A percentile compares a stretch with the other conserved stretches of the same genome.
Evolutionary conservation across 306 rosid genomes (phyloP).

Genomic region (Fragaria iinumae): DNA sequence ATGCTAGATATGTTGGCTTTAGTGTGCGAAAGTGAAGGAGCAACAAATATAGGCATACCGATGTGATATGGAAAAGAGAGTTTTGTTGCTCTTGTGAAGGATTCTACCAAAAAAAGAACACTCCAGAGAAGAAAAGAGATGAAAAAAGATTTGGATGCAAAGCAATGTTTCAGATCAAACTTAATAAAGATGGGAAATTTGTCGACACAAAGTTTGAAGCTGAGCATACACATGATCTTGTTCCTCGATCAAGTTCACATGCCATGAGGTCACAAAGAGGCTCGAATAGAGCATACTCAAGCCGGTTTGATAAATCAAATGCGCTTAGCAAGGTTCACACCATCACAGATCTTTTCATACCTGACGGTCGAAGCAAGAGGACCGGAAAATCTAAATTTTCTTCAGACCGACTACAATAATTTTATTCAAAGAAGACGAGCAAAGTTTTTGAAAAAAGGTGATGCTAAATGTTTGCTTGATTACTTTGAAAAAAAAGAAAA

Average conservation of each 20-base stretch:
- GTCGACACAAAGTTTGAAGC: background rate
- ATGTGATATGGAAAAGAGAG: too few relatives aligned
- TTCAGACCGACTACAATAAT: background rate
- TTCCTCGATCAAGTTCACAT: background rate
- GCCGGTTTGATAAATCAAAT: background rate
- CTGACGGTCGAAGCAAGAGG: background rate
- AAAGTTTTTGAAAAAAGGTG: background rate
- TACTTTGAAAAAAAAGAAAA: background rate
- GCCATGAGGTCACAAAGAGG: background rate
- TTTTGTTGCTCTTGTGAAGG: too few relatives aligned
- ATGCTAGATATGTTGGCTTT: background rate
- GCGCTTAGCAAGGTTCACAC: background rate
- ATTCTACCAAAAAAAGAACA: background rate
- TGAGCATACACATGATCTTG: background rate
- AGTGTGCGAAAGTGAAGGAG: too few relatives aligned
- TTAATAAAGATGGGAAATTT: background rate
- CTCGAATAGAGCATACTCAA: background rate
- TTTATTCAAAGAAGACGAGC: background rate
- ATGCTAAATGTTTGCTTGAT: background rate
- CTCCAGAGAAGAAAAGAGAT: background rate
- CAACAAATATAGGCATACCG: too few relatives aligned
- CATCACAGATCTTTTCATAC: background rate
- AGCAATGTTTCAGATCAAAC: background rate
- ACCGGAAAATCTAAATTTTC: too few relatives aligned
- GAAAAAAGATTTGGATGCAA: background rate